These are phyloP conservation scores for Fusarium floridanum DNA, from an alignment of 2,329 filamentous ascomycete genomes.

Conservation along the genomic window DNA sequence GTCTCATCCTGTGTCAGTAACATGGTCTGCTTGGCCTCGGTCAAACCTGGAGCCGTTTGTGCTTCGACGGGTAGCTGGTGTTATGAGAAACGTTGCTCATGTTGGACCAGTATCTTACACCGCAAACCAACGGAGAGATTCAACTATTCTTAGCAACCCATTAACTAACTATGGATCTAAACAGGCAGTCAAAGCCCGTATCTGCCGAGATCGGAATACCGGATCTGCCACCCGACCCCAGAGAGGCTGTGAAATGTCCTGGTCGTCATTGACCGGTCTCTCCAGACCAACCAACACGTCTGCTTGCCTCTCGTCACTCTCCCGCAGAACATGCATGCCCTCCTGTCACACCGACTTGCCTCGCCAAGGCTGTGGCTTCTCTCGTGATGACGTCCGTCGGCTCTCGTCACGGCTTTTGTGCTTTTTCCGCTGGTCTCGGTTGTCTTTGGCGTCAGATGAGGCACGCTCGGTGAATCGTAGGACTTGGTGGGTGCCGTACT, in stretches of 20 bases:
- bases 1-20: neutral
- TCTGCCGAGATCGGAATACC: constrained; percentile 10
- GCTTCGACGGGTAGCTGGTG: neutral
- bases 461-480: neutral
- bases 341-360: constrained; percentile 24
- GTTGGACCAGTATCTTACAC: neutral
- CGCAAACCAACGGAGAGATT: neutral
- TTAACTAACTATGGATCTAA: neutral
- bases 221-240: neutral
- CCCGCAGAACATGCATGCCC: neutral
- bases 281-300: constrained; percentile 6
- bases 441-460: neutral
- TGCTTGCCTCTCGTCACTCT: constrained; percentile 1
- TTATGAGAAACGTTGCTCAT: neutral
- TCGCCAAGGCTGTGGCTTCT: constrained; percentile 2
- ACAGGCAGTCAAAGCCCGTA: neutral
- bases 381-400: constrained; percentile 13
- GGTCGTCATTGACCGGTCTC: constrained; percentile 6
- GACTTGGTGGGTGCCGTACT: neutral
- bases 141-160: neutral
- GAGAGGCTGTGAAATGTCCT: constrained; percentile 1
- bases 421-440: constrained; percentile 2
- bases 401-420: neutral
- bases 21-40: neutral
- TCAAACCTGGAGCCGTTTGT: neutral